These are phyloP conservation scores for Juglanconis oblonga DNA, from an alignment of 2,329 filamentous ascomycete genomes.

Conservation along the genomic window DNA sequence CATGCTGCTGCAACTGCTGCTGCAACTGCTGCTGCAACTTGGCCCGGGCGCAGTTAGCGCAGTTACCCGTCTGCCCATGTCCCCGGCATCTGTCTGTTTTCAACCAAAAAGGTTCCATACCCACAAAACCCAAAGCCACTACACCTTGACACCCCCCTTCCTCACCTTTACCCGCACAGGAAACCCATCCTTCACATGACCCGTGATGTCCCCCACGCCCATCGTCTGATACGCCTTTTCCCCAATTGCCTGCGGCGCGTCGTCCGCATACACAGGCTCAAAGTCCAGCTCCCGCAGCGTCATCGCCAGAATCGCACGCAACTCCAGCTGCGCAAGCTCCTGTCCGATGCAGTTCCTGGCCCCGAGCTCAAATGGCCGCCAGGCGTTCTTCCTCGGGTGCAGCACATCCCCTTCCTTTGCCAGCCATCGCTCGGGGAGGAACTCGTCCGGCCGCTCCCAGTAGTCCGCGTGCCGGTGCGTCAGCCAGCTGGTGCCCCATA, in stretches of 20 bases:
- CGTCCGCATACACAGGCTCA: constrained; percentile 5
- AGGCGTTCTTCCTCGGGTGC: constrained; percentile 27
- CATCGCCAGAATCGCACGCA: constrained; percentile 27
- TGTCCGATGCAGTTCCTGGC: constrained; percentile 35
- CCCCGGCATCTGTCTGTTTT: neutral
- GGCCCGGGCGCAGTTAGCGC: too few species aligned
- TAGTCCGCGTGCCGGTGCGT: constrained; percentile 30
- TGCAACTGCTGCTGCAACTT: too few species aligned
- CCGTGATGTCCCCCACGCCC: constrained; percentile 8
- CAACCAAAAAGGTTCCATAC: neutral
- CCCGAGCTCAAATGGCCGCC: constrained; percentile 36
- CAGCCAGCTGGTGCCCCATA: constrained; percentile 19
- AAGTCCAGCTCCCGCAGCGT: constrained; percentile 18
- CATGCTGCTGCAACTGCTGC: too few species aligned
- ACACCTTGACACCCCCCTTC: neutral
- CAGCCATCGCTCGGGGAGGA: constrained; percentile 43
- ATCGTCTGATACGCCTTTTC: constrained; percentile 10
- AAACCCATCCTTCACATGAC: constrained; percentile 10
- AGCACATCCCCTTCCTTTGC: constrained; percentile 21
- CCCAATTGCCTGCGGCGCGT: constrained; percentile 10
- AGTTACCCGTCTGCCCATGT: too few species aligned
- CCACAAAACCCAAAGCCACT: neutral
- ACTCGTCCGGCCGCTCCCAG: constrained; percentile 36
- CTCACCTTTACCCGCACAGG: constrained; percentile 5
- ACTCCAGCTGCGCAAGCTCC: constrained; percentile 32